Conservation (phyloP, 1,139 yeast genomes). For the Hyphopichia burtonii region DNA sequence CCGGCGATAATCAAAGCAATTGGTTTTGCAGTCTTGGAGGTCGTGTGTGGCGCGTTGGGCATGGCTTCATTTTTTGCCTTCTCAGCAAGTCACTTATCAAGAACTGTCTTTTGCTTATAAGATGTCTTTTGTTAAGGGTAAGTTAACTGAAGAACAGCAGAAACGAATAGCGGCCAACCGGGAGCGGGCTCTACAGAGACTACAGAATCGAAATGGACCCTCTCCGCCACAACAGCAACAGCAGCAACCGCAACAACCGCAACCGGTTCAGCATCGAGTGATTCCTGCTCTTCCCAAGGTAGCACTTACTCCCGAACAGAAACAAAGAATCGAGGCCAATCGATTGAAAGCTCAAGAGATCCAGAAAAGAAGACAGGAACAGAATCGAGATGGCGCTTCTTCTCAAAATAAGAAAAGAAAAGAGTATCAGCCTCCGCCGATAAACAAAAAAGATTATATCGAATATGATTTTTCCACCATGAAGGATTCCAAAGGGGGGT, state of each 20-base stretch:
- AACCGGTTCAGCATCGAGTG: no score
- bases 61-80: no score
- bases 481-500: constrained; percentile 89
- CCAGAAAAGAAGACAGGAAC: constrained; percentile 35
- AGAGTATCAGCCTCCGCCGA: constrained; percentile 35
- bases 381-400: constrained; percentile 27
- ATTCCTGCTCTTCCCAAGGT: constrained; percentile 14
- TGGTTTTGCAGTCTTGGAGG: no score
- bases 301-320: constrained; percentile 53
- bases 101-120: no score
- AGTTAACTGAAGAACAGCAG: constrained; percentile 25
- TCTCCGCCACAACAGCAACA: no score
- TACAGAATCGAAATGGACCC: constrained; percentile 36
- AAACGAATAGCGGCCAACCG: constrained; percentile 53
- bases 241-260: no score
- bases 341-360: constrained; percentile 59
- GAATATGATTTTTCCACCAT: constrained; percentile 91
- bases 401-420: constrained; percentile 7
- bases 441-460: constrained; percentile 69
- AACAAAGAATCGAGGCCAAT: constrained; percentile 52
- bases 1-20: no score
- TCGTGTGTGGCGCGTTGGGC: no score
- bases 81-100: no score
- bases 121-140: constrained; percentile 23
- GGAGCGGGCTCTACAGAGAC: constrained; percentile 55